phyloP scores from a whole-genome alignment of 352 stramenopile genomes.

The Phytophthora boehmeriae region DNA sequence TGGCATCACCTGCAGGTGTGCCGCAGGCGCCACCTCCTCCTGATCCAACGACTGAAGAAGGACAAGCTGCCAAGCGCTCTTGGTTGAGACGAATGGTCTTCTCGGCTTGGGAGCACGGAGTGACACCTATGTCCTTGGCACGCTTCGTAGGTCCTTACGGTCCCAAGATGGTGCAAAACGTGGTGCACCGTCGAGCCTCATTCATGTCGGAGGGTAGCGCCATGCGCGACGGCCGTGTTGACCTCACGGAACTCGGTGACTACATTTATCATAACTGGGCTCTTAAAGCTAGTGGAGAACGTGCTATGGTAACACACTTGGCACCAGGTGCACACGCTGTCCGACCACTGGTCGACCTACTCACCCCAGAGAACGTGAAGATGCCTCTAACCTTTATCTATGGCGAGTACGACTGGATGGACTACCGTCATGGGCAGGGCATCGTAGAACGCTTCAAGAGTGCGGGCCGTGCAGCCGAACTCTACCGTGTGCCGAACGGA shows the following conservation, averaged over 20 bases:
- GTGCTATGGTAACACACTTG: constrained; percentile 77
- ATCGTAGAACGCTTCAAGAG: constrained; percentile 67
- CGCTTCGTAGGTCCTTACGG: constrained; percentile 81
- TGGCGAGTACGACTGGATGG: constrained; percentile 87
- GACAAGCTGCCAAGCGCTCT: constrained; percentile 43
- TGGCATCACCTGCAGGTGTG: constrained; percentile 77
- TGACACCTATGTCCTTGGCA: constrained; percentile 81
- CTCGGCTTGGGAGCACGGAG: constrained; percentile 64
- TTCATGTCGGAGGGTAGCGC: constrained; percentile 78
- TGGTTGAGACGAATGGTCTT: constrained; percentile 59
- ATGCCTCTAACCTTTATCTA: constrained; percentile 90
- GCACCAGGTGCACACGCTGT: constrained; percentile 69
- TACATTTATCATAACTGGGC: constrained; percentile 91
- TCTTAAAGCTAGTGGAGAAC: constrained; percentile 76
- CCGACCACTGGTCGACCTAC: constrained; percentile 65
- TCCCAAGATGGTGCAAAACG: constrained; percentile 71
- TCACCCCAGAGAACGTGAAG: constrained; percentile 59
- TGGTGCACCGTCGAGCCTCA: constrained; percentile 66
- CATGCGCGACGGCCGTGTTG: constrained; percentile 66
- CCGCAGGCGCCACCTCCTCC: constrained; percentile 54
- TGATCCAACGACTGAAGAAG: constrained; percentile 43
- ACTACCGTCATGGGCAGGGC: constrained; percentile 67
- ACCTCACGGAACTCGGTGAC: constrained; percentile 65
- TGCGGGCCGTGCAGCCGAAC: constrained; percentile 35
- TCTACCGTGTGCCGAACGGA: constrained; percentile 67